These are phyloP conservation scores for Vicia villosa DNA, from an alignment of 306 rosid genomes.

Conservation along the genomic window DNA sequence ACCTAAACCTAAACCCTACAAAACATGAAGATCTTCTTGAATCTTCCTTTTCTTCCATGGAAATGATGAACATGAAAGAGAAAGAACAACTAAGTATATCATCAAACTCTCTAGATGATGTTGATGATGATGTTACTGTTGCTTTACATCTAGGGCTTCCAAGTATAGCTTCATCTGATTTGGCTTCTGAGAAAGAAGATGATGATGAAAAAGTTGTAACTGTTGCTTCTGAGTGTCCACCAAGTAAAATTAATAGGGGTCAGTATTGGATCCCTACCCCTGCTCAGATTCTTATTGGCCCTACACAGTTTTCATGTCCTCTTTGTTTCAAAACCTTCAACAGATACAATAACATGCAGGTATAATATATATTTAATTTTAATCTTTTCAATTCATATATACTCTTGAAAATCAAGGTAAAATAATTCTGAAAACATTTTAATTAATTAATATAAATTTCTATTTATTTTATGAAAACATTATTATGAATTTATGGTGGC, in stretches of 20 bases:
- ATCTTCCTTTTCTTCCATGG: constrained; percentile 42
- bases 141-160: constrained; percentile 95
- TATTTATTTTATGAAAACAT: background rate
- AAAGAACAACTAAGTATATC: constrained; percentile 36
- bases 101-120: constrained; percentile 6
- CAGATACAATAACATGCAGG: constrained; percentile 99
- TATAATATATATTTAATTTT: constrained; percentile 43
- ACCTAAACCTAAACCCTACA: constrained; percentile 52
- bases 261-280: constrained; percentile 99
- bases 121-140: constrained; percentile 56
- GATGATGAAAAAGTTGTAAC: constrained; percentile 46
- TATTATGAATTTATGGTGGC: background rate
- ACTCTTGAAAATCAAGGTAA: background rate
- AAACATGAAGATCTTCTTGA: constrained; percentile 46
- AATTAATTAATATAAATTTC: background rate
- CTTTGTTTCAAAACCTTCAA: constrained; percentile 97
- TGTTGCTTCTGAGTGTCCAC: constrained; percentile 41
- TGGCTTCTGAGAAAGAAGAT: constrained; percentile 49
- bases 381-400: background rate
- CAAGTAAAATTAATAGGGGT: constrained; percentile 59
- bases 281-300: constrained; percentile 87
- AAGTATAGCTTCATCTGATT: constrained; percentile 50
- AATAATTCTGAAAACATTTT: background rate
- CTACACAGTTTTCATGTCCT: constrained; percentile 91
- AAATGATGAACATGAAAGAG: constrained; percentile 32